Conservation (phyloP, 2,329 filamentous ascomycete species). For the Colletotrichum sp. region DNA sequence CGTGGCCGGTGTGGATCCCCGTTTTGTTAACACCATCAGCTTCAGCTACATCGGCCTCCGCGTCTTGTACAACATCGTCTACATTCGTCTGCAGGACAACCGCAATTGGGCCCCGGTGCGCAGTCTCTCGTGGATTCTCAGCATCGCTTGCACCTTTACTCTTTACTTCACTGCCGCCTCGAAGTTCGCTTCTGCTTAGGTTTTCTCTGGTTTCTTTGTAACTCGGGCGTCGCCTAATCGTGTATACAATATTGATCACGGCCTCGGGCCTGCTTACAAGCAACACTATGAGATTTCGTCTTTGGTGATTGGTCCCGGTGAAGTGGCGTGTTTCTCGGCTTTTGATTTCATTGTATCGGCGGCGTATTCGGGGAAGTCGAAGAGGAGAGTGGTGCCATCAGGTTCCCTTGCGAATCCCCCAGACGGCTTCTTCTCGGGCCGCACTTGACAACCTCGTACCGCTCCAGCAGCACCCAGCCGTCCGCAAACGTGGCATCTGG, state of each 20-base stretch:
- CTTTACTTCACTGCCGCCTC: constrained; percentile 48
- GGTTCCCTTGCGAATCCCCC: not conserved
- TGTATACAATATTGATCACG: not conserved
- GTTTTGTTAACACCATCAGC: constrained; percentile 44
- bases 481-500: not conserved
- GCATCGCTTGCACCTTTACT: constrained; percentile 35
- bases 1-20: constrained; percentile 39
- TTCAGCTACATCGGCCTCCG: constrained; percentile 45
- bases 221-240: not conserved
- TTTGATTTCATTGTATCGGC: not conserved
- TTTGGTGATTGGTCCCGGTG: not conserved
- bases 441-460: not conserved
- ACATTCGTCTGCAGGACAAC: constrained; percentile 48
- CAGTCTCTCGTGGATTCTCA: constrained; percentile 39
- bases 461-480: not conserved
- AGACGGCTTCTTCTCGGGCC: not conserved
- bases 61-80: constrained; percentile 44
- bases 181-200: constrained; percentile 19
- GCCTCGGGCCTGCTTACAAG: not conserved
- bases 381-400: not conserved
- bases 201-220: not conserved
- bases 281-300: not conserved
- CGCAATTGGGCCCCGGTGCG: constrained; percentile 39
- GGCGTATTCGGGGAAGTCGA: not conserved
- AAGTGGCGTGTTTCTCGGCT: not conserved